phyloP scores from a whole-genome alignment of 306 rosid genomes.

The Arachis stenosperma region DNA sequence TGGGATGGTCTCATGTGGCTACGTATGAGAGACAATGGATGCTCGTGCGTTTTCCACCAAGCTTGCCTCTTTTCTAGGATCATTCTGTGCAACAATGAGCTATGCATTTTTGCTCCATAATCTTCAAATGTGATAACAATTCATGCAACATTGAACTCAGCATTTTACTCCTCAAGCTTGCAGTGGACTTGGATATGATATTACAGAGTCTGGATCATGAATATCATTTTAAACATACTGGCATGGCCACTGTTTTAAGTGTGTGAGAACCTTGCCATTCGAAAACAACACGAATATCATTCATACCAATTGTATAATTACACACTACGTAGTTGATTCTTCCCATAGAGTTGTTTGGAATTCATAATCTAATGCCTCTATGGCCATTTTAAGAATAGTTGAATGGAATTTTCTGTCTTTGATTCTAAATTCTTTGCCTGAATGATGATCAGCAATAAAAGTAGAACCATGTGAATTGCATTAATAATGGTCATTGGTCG shows the following conservation, averaged over 20 bases:
- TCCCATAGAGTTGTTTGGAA: background rate
- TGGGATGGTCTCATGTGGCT: slow-evolving; percentile 82
- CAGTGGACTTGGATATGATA: slow-evolving; percentile 17
- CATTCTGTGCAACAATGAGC: slow-evolving; percentile 17
- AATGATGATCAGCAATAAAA: background rate
- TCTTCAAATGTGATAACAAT: background rate
- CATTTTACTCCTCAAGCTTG: slow-evolving; percentile 1
- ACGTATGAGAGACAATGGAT: slow-evolving; percentile 78
- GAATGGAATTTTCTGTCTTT: background rate
- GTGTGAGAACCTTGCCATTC: background rate
- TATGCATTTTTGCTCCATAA: background rate
- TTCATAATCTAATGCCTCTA: background rate
- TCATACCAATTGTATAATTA: background rate
- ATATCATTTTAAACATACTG: background rate
- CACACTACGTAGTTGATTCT: background rate
- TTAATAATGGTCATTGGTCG: background rate
- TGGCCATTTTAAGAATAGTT: background rate
- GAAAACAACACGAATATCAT: too few relatives aligned
- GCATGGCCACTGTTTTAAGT: background rate
- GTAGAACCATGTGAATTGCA: background rate
- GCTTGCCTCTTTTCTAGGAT: slow-evolving; percentile 71
- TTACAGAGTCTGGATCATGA: background rate
- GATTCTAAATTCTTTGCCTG: background rate
- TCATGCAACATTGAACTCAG: slow-evolving; percentile 5
- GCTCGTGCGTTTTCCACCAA: slow-evolving; percentile 82